Evolutionary conservation across 257 asterid species (phyloP), one percentile per base, ranked within the genome.

Genomic region (Solanum ossicruentum): DNA sequence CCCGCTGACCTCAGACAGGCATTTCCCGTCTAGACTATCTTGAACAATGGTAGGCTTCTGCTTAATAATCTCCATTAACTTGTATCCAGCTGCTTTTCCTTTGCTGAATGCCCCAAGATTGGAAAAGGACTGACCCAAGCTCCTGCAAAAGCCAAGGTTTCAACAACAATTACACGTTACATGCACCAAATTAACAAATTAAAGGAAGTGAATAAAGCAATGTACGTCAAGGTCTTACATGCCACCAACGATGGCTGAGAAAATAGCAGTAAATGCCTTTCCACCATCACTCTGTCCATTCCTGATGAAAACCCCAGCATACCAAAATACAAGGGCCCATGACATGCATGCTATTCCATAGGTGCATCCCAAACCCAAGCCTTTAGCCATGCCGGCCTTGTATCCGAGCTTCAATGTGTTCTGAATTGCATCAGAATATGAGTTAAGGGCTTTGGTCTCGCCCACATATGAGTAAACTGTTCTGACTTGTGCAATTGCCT

Each of bases 301-400:
- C 88, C 98, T 86, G 87, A 97, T 91, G 79, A 97, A 97, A 87
- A 97, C 99, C 8, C 99, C 99, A 10, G 98, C 99, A 36, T 97
- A 97, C 99, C 99, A 95, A 88, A 97, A 93, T 77, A 95, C 99
- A 45, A 97, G 94, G 56, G 99, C 99, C 98, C 98, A 97, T 0
- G 98, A 95, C 97, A 95, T 95, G 94, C 98, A 97, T 47, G 98
- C 98, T 86, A 97, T 97, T 85, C 98, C 98, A 15, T 94, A 95
- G 16, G 98, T 95, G 85, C 98, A 97, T 85, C 98, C 99, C 81
- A 97, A 85, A 70, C 99, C 99, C 21, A 97, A 93, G 26, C 99
- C 99, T 89, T 95, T 97, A 63, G 99, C 99, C 97, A 97, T 95
- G 51, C 99, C 99, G 32, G 98, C 98, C 91, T 91, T 97, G 90